Percentiles rank a stretch among this genome's conserved stretches.
Conservation (phyloP, 768 basidiomycete genomes). For the Boletus subparvulus region DNA sequence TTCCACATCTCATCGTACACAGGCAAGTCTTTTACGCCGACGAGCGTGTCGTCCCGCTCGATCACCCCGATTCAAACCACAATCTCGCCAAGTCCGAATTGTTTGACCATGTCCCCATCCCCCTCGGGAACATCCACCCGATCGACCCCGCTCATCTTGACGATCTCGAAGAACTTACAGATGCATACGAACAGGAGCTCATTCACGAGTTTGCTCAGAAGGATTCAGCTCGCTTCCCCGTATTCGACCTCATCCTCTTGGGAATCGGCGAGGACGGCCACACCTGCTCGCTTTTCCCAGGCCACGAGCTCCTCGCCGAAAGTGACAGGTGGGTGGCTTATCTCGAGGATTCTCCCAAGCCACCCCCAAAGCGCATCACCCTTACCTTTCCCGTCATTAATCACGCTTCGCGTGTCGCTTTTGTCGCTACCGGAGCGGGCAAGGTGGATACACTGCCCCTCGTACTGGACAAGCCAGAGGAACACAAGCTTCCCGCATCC, state of each 20-base stretch:
- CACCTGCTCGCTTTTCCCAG: constrained; percentile 96
- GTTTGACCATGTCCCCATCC: constrained; percentile 82
- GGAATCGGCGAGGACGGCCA: constrained; percentile 99
- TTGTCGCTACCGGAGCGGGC: constrained; percentile 80
- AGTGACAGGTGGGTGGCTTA: constrained; percentile 93
- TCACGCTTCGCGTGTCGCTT: constrained; percentile 83
- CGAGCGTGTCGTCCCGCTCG: constrained; percentile 91
- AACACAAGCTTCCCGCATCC: constrained; percentile 71
- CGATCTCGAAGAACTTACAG: constrained; percentile 78
- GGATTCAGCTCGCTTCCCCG: constrained; percentile 92
- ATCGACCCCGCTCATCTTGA: constrained; percentile 68
- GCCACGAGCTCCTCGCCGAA: constrained; percentile 81
- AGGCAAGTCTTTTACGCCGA: constrained; percentile 99
- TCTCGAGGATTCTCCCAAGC: constrained; percentile 92
- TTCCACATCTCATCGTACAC: constrained; percentile 2
- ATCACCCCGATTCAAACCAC: constrained; percentile 94
- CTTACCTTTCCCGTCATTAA: constrained; percentile 91
- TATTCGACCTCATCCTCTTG: constrained; percentile 96
- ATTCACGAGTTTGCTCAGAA: constrained; percentile 89
- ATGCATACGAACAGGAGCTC: constrained; percentile 80
- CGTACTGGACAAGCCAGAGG: constrained; percentile 80
- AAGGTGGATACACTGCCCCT: constrained; percentile 74
- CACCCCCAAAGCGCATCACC: constrained; percentile 86
- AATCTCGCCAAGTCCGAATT: constrained; percentile 66
- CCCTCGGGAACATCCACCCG: constrained; percentile 72